Evolutionary conservation across 1,284 basidiomycete species (phyloP), one percentile per base, ranked within the genome.

Genomic region (Ustilago xerochloae): DNA sequence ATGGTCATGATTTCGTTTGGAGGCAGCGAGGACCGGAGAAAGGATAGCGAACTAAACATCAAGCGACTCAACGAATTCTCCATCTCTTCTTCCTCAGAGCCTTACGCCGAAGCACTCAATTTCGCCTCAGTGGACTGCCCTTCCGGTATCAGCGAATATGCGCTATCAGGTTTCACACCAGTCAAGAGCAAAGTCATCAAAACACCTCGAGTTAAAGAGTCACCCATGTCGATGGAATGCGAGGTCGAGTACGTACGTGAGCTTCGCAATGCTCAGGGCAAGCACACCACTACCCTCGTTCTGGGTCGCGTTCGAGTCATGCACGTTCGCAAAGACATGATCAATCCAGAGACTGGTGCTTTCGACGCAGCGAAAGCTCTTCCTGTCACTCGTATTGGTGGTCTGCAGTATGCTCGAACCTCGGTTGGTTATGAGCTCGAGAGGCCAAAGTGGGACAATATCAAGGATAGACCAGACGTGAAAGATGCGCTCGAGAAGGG

Each of bases 1-100:
- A 69, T 79, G 60, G 77, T 79, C 12, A 79, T 79, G 77, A 56
- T 80, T 48, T 72, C 67, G 2, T 80, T 80, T 28, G 77, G 77
- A 3, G 79, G 79, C 5, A 41, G 47, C 6, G 62, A 73, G 30
- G 43, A 64, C 9, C 54, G 64, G 20, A 62, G 75, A 32, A 80
- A 80, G 63, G 79, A 80, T 32, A 74, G 63, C 47, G 78, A 80
- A 39, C 53, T 55, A 53, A 78, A 80, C 56, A 76, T 80, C 54
- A 62, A 66, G 53, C 54, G 65, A 2, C 60, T 64, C 32, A 52
- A 74, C 24, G 68, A 75, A 36, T 80, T 74, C 16, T 75, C 74
- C 16, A 64, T 79, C 16, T 79, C 77, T 9, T 54, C 46, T 9
- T 73, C 67, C 4, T 68, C 59, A n/a, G 79, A 81, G 56, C 78